phyloP scores from a whole-genome alignment of 2,329 filamentous ascomycete genomes.

The Ramularia endophylla region DNA sequence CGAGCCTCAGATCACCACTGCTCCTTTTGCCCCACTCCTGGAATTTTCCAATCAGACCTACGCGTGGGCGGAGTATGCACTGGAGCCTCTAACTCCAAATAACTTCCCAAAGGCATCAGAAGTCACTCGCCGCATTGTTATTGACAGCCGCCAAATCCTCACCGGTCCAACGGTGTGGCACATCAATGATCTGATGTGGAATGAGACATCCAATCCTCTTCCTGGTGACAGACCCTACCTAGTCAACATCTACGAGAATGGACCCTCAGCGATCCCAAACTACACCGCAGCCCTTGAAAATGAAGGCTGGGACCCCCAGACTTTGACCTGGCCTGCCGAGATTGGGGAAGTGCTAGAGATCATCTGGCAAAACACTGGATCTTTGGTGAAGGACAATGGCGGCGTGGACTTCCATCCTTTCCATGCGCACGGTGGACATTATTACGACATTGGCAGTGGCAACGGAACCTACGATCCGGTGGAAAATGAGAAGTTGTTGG shows the following conservation, averaged over 20 bases:
- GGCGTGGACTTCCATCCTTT: slow-evolving; percentile 47
- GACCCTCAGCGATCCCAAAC: slow-evolving; percentile 44
- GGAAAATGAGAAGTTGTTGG: slow-evolving; percentile 42
- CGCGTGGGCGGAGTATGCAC: slow-evolving; percentile 35
- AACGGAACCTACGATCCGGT: slow-evolving; percentile 48
- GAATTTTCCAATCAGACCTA: slow-evolving; percentile 30
- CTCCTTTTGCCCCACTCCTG: slow-evolving; percentile 23
- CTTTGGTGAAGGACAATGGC: slow-evolving; percentile 23
- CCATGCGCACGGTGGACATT: slow-evolving; percentile 51
- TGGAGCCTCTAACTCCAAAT: slow-evolving; percentile 29
- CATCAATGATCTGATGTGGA: slow-evolving; percentile 20
- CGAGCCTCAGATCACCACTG: slow-evolving; percentile 12
- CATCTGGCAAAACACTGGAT: slow-evolving; percentile 31
- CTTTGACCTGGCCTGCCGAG: slow-evolving; percentile 46
- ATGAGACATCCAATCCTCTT: slow-evolving; percentile 15
- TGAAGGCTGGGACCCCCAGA: slow-evolving; percentile 49
- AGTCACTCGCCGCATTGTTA: slow-evolving; percentile 31
- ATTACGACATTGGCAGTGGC: slow-evolving; percentile 49
- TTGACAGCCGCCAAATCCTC: slow-evolving; percentile 24
- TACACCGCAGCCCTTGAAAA: slow-evolving; percentile 47
- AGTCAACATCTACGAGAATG: slow-evolving; percentile 48
- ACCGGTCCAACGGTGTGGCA: slow-evolving; percentile 17
- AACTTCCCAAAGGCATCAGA: slow-evolving; percentile 31
- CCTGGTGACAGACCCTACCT: slow-evolving; percentile 42
- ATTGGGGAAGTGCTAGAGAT: slow-evolving; percentile 51